phyloP scores from a whole-genome alignment of 2,329 filamentous ascomycete genomes.

The Aspergillus chevalieri region DNA sequence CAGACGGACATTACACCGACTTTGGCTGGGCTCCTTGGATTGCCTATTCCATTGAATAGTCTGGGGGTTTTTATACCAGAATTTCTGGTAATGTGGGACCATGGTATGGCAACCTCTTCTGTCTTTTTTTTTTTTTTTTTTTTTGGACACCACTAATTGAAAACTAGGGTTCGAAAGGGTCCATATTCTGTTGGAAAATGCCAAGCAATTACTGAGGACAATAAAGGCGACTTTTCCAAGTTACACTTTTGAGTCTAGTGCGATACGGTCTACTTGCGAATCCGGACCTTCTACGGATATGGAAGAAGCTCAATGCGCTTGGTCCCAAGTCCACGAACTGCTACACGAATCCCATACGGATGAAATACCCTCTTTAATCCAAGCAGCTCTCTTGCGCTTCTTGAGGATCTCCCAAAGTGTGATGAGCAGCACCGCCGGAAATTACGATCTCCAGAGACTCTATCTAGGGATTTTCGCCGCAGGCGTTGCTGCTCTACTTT shows the following conservation, averaged over 20 bases:
- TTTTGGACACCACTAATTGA: background rate
- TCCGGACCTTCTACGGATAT: slow-evolving; percentile 29
- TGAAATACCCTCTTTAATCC: slow-evolving; percentile 13
- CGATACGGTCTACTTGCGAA: slow-evolving; percentile 16
- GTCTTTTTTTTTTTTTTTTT: background rate
- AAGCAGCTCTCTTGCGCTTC: slow-evolving; percentile 47
- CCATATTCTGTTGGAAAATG: slow-evolving; percentile 70
- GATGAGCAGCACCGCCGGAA: slow-evolving; percentile 86
- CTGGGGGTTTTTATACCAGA: slow-evolving; percentile 77
- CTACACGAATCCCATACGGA: slow-evolving; percentile 7
- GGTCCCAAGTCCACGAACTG: slow-evolving; percentile 43
- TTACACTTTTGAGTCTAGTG: slow-evolving; percentile 41
- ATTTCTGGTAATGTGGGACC: slow-evolving; percentile 70
- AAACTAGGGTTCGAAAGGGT: slow-evolving; percentile 48
- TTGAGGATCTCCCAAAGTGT: slow-evolving; percentile 65
- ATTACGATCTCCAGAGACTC: slow-evolving; percentile 66
- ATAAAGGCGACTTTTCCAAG: slow-evolving; percentile 65
- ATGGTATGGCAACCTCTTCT: slow-evolving; percentile 41
- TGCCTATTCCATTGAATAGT: slow-evolving; percentile 85
- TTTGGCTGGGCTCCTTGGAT: slow-evolving; percentile 74
- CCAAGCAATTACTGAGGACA: slow-evolving; percentile 70
- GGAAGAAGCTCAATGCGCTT: slow-evolving; percentile 62
- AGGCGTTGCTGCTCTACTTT: slow-evolving; percentile 38
- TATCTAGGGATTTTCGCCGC: slow-evolving; percentile 31
- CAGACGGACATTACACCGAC: slow-evolving; percentile 93